These are phyloP conservation scores for Serendipita indica DNA, from an alignment of 768 basidiomycete species.

Conservation along the genomic window DNA sequence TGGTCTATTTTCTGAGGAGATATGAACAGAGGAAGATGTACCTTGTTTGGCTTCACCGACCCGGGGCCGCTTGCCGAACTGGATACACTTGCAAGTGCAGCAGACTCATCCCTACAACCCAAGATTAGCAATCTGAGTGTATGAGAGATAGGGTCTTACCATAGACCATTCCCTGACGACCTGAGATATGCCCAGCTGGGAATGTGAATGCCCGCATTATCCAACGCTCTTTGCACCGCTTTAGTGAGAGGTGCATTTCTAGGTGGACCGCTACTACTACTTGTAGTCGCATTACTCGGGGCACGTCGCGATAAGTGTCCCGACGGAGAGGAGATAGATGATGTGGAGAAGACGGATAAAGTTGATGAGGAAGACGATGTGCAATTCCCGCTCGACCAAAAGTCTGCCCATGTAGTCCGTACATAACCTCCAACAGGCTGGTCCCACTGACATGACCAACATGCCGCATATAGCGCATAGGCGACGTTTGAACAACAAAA, in stretches of 20 bases:
- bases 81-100: background rate
- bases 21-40: background rate
- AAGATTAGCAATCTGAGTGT: too few relatives aligned
- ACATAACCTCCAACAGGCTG: background rate
- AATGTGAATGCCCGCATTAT: background rate
- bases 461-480: background rate
- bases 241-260: too few relatives aligned
- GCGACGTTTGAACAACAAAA: slow-evolving; percentile 3
- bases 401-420: background rate
- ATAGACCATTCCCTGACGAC: background rate
- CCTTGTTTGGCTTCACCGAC: background rate
- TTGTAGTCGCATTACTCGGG: background rate
- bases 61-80: background rate
- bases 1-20: background rate
- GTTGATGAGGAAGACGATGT: background rate
- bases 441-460: slow-evolving; percentile 7
- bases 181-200: background rate
- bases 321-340: background rate
- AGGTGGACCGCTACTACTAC: background rate
- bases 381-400: background rate
- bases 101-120: background rate
- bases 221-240: background rate
- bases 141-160: background rate
- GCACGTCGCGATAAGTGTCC: background rate
- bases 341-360: background rate